Evolutionary conservation across 1,139 yeast species (phyloP), one percentile per base, ranked within the genome.

Genomic region (Kodamaea derodonti): DNA sequence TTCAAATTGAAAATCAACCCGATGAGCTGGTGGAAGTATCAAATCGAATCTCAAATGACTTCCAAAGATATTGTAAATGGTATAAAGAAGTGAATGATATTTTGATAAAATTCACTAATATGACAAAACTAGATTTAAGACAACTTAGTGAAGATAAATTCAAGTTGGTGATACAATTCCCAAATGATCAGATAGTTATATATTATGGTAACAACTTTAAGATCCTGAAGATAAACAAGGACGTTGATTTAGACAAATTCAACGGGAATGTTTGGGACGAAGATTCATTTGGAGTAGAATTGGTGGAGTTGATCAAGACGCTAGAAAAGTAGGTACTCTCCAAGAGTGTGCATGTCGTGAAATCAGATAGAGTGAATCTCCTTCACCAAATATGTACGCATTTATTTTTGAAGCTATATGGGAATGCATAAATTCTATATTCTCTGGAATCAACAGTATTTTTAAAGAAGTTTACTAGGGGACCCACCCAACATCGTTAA

Each of bases 1-100:
- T 30, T n/a, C 17, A 17, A 7, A 18, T 18, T 9, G 9, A 18
- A 7, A 18, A 18, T 9, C n/a, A n/a, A n/a, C n/a, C n/a, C n/a
- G 14, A n/a, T n/a, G 20, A 20, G n/a, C 13, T 10, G 14, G 28
- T 23, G 12, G 27, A 13, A 6, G 24, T 15, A 16, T 24, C 14
- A 3, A 14, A n/a, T 10, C 20, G 28, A 24, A 23, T 23, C 24
- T 38, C 42, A n/a, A 32, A 34, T n/a, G 47, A 41, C 33, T 37
- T 46, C 13, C 56, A 58, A 20, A 36, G 42, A 22, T 49, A 41
- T 29, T 65, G 63, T 16, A 55, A 56, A 35, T 61, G 65, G 67
- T 48, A 59, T 24, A 51, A 52, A 31, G 58, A 56, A 27, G 49
- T 59, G 50, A 60, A 53, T 31, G 56, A 52, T 13, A 45, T 62